Evolutionary conservation across 176 grass and related monocot genomes (phyloP).

Genomic region (Bothriochloa decipiens): DNA sequence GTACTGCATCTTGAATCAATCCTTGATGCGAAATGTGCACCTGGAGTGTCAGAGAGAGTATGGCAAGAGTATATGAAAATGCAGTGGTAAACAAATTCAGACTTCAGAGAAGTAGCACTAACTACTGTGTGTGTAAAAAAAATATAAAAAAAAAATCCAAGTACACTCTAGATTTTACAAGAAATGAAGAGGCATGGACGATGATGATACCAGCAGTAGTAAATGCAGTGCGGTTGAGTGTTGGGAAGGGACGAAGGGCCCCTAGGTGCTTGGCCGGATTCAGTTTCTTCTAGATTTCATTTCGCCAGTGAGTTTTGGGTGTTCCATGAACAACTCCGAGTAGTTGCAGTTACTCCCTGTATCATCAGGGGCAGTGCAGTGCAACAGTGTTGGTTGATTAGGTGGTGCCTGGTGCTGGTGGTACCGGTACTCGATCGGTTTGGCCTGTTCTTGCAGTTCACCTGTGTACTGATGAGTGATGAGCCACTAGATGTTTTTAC

Average conservation of each 20-base stretch:
- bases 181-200: background rate
- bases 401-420: constrained; percentile 6
- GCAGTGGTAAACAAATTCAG: background rate
- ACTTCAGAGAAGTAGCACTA: background rate
- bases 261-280: constrained; percentile 32
- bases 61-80: background rate
- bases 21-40: background rate
- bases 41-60: background rate
- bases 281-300: constrained; percentile 4
- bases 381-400: background rate
- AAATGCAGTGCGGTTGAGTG: constrained; percentile 48
- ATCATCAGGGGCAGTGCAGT: constrained; percentile 2
- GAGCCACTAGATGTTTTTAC: background rate
- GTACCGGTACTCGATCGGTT: background rate
- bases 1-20: background rate
- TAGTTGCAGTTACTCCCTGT: background rate
- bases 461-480: background rate
- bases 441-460: constrained; percentile 1
- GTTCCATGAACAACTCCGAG: background rate
- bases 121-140: background rate
- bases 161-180: constrained; percentile 22
- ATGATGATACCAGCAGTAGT: constrained; percentile 4
- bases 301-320: background rate
- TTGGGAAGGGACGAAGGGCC: constrained; percentile 21
- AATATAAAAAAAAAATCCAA: background rate